These are phyloP conservation scores for Debaryomyces udenii DNA, from an alignment of 1,139 yeast genomes.

Conservation along the genomic window DNA sequence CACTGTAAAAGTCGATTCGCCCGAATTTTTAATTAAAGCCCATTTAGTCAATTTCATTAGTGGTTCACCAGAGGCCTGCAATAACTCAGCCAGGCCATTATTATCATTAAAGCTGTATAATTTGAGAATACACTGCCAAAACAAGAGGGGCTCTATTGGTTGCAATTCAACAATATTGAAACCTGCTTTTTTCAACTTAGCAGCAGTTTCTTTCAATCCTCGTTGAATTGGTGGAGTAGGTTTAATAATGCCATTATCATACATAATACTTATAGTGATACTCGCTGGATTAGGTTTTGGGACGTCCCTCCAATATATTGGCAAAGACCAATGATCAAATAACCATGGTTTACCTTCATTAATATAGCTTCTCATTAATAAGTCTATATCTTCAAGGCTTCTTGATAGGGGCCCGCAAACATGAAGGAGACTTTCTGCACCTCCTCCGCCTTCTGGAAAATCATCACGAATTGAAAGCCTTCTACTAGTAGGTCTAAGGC, in stretches of 20 bases:
- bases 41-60: no score
- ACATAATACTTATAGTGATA: conserved; percentile 16
- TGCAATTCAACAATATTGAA: no score
- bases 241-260: conserved; percentile 15
- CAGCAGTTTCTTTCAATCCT: conserved; percentile 15
- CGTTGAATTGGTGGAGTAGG: conserved; percentile 24
- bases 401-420: conserved; percentile 38
- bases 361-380: conserved; percentile 20
- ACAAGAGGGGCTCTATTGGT: conserved; percentile 19
- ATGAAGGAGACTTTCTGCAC: conserved; percentile 22
- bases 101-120: conserved; percentile 21
- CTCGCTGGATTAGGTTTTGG: neutral
- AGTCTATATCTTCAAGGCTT: conserved; percentile 30
- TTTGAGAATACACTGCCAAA: conserved; percentile 13
- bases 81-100: conserved; percentile 16
- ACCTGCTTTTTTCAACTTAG: conserved; percentile 17
- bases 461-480: conserved; percentile 17
- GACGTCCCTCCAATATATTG: conserved; percentile 13
- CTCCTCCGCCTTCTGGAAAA: conserved; percentile 14
- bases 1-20: no score
- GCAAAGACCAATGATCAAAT: conserved; percentile 21
- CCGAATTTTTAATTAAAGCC: no score
- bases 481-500: conserved; percentile 19
- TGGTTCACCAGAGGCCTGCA: conserved; percentile 22
- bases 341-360: conserved; percentile 21